Evolutionary conservation across 2,329 filamentous ascomycete genomes (phyloP).

Genomic region (Elsinoe ampelina): DNA sequence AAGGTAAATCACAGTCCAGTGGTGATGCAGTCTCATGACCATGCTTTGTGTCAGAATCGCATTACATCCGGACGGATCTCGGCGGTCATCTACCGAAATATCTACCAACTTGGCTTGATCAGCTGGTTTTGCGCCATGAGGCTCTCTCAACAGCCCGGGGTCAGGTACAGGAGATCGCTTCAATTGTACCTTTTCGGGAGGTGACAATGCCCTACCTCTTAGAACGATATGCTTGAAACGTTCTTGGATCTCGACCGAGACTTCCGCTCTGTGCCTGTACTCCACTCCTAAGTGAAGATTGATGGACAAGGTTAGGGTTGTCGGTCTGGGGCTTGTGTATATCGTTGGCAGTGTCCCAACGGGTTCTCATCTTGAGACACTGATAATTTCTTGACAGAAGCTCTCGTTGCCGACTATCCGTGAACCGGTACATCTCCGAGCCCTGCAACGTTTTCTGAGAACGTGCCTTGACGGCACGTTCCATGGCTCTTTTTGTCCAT

Average conservation of each 20-base stretch:
- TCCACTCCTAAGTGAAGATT: background rate
- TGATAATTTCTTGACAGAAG: background rate
- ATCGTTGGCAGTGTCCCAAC: background rate
- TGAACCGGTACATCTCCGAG: background rate
- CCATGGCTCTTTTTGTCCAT: background rate
- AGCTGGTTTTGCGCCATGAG: background rate
- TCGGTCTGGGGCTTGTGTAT: slow-evolving; percentile 1
- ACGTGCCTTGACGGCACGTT: slow-evolving; percentile 1
- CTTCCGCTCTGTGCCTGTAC: background rate
- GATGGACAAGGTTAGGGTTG: background rate
- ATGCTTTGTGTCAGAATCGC: background rate
- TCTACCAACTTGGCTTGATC: background rate
- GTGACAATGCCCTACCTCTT: background rate
- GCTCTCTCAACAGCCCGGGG: background rate
- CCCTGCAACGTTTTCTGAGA: slow-evolving; percentile 1
- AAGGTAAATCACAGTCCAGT: background rate
- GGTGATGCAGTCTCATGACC: background rate
- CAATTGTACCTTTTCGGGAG: background rate
- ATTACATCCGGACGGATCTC: slow-evolving; percentile 5
- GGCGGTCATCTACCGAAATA: background rate
- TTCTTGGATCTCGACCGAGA: background rate
- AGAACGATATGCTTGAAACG: background rate
- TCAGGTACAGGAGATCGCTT: background rate
- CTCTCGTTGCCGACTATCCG: slow-evolving; percentile 5
- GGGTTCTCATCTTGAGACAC: slow-evolving; percentile 8